A percentile compares a stretch with the other conserved stretches of the same genome.
These are phyloP conservation scores for Magnolia kwangsiensis DNA, from an alignment of 164 flowering plant species.

Conservation along the genomic window DNA sequence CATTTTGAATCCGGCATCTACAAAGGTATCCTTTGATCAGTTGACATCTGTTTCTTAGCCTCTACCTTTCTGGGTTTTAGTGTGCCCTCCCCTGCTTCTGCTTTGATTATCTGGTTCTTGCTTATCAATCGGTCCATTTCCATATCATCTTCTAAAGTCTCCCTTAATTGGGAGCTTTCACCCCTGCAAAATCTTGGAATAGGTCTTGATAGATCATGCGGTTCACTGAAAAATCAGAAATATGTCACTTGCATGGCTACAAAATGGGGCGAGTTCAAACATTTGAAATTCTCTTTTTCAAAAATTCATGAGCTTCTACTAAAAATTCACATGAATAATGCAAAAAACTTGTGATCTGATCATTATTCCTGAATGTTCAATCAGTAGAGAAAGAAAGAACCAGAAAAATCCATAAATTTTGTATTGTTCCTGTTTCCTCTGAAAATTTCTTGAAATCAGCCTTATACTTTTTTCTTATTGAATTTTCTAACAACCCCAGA, in stretches of 20 bases:
- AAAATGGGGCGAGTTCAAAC: background rate
- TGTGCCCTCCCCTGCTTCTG: slow-evolving; percentile 53
- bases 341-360: no score
- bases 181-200: slow-evolving; percentile 44
- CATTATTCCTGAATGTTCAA: background rate
- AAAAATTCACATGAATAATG: background rate
- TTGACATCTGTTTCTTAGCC: slow-evolving; percentile 72
- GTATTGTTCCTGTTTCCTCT: background rate
- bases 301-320: no score
- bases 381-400: background rate
- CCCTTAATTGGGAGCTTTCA: slow-evolving; percentile 52
- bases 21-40: slow-evolving; percentile 90
- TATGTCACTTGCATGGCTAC: background rate
- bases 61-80: slow-evolving; percentile 67
- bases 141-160: slow-evolving; percentile 57
- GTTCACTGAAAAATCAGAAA: background rate
- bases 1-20: slow-evolving; percentile 96
- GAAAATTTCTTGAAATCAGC: background rate
- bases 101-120: slow-evolving; percentile 59
- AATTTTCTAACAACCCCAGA: background rate
- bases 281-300: no score
- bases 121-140: slow-evolving; percentile 61
- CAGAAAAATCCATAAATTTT: no score
- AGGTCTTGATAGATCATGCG: background rate
- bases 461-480: background rate